These are phyloP conservation scores for Erodium chrysanthum DNA, from an alignment of 441 rosid species.

Conservation along the genomic window DNA sequence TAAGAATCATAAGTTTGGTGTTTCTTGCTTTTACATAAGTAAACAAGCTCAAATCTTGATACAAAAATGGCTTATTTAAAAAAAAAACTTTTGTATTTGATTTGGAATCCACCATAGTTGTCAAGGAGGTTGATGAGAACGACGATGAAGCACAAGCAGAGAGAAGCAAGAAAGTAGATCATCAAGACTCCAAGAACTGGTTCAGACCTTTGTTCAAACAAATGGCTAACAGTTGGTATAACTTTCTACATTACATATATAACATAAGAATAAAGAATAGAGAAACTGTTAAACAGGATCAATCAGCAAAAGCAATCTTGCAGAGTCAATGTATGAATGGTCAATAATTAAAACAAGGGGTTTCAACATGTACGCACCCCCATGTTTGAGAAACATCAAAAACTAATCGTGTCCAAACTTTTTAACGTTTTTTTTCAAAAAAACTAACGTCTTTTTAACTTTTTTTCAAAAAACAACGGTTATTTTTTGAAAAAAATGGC, in stretches of 20 bases:
- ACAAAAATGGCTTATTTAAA: too few species aligned
- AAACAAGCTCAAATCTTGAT: too few species aligned
- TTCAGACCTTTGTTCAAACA: background rate
- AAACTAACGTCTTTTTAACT: too few species aligned
- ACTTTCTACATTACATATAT: background rate
- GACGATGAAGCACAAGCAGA: constrained; percentile 15
- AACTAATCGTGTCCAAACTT: too few species aligned
- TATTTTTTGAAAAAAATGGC: too few species aligned
- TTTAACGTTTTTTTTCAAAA: too few species aligned
- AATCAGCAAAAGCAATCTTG: background rate
- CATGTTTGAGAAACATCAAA: too few species aligned
- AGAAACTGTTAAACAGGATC: background rate
- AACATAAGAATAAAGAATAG: background rate
- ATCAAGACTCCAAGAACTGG: background rate
- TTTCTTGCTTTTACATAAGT: too few species aligned
- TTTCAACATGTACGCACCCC: too few species aligned
- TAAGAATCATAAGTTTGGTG: too few species aligned
- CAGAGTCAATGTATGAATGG: background rate
- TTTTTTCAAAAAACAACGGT: too few species aligned
- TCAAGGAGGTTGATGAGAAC: constrained; percentile 18
- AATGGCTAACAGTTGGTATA: background rate
- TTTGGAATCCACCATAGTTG: constrained; percentile 32
- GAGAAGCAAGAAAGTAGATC: background rate
- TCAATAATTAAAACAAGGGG: too few species aligned
- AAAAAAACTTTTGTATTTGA: constrained; percentile 15